Percentiles rank a stretch among this genome's conserved stretches.
phyloP scores from a whole-genome alignment of 2,329 filamentous ascomycete genomes.

The Coccinonectria pachysandricola region DNA sequence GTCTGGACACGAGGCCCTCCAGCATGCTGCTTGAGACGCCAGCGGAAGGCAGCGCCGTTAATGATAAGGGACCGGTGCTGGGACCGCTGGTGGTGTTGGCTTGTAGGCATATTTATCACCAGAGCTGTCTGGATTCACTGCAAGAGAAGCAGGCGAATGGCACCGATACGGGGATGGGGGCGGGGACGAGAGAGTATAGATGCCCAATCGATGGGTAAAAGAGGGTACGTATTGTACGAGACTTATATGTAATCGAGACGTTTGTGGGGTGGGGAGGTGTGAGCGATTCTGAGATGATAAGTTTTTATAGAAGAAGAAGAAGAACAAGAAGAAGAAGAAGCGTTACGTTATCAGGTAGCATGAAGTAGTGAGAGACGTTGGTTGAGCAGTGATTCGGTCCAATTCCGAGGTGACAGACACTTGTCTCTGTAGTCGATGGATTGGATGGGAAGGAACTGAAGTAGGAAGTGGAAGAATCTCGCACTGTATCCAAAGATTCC shows the following conservation, averaged over 20 bases:
- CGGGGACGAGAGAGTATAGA: conserved; percentile 39
- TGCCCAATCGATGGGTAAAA: conserved; percentile 48
- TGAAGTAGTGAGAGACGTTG: too few relatives aligned
- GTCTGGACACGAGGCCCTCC: conserved; percentile 27
- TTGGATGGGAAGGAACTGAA: too few relatives aligned
- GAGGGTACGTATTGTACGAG: too few relatives aligned
- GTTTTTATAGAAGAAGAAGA: too few relatives aligned
- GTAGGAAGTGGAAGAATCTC: too few relatives aligned
- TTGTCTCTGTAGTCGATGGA: too few relatives aligned
- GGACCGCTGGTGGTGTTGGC: conserved; percentile 58
- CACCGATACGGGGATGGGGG: conserved; percentile 35
- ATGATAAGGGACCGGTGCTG: conserved; percentile 37
- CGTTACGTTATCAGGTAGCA: too few relatives aligned
- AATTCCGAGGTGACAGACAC: too few relatives aligned
- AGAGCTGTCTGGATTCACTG: conserved; percentile 56
- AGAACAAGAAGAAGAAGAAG: too few relatives aligned
- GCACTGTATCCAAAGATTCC: too few relatives aligned
- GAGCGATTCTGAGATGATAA: conserved; percentile 17
- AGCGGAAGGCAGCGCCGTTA: conserved; percentile 8
- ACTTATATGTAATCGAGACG: conserved; percentile 16
- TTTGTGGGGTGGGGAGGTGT: conserved; percentile 15
- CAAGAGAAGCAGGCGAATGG: conserved; percentile 42
- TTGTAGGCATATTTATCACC: conserved; percentile 62
- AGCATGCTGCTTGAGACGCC: conserved; percentile 29
- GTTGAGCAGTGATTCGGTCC: too few relatives aligned